Conservation (phyloP, 352 stramenopile species). For the Stramenopiles sp. region DNA sequence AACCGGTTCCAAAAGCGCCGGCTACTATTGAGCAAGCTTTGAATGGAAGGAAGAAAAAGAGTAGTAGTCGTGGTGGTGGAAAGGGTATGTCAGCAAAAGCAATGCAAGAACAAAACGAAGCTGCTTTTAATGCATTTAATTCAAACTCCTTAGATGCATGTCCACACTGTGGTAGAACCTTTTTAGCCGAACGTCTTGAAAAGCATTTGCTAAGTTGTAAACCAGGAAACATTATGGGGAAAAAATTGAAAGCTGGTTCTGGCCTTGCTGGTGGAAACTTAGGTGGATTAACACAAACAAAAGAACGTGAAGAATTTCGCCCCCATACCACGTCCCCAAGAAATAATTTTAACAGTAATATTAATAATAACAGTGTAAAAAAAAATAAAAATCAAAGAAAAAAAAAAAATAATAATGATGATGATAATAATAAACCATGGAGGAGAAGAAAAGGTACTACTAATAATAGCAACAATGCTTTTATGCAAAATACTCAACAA, state of each 20-base stretch:
- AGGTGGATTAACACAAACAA: neutral
- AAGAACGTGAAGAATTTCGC: neutral
- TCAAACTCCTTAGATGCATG: neutral
- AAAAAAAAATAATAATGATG: neutral
- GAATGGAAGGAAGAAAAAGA: neutral
- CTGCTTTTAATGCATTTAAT: neutral
- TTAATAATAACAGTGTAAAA: neutral
- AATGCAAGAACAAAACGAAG: neutral
- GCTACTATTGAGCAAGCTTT: neutral
- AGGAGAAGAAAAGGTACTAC: neutral
- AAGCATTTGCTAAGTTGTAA: neutral
- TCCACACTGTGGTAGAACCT: neutral
- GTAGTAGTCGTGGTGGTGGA: too few relatives aligned
- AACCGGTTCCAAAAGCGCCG: slow-evolving; percentile 12
- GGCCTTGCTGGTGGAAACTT: slow-evolving; percentile 1
- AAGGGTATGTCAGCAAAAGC: neutral
- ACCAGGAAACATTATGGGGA: neutral
- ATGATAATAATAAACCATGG: neutral
- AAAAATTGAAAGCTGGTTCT: neutral
- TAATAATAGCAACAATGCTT: neutral
- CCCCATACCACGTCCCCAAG: neutral
- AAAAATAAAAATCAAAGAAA: neutral
- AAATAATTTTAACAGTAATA: neutral
- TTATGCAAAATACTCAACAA: too few relatives aligned
- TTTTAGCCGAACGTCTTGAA: neutral